Evolutionary conservation across 352 stramenopile genomes (phyloP), one percentile per base, ranked within the genome.

Genomic region (Phytopythium boreale): DNA sequence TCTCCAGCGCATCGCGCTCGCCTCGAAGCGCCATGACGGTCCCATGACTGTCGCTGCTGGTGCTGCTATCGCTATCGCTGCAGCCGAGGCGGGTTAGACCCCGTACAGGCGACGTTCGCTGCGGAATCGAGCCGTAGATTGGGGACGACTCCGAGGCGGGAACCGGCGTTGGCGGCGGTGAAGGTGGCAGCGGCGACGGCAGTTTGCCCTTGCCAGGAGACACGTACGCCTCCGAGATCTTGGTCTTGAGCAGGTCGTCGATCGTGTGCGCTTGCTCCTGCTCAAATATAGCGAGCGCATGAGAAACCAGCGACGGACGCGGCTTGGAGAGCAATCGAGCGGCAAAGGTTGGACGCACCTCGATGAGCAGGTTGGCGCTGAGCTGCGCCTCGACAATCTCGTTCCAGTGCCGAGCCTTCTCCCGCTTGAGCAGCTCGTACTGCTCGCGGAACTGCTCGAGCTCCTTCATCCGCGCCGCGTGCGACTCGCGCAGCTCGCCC

Each of bases 211-310:
- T 81, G 1, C 61, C 63, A 26, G 76, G 78, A 56, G 68, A 82
- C 47, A 72, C 62, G 66, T 76, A 76, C 31, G 72, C 71, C 47
- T 62, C 63, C 17, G 58, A 66, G 10, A 71, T 52, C 51, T 87
- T 85, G 34, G 66, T 69, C 63, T 87, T 76, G 5, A 90, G 62
- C 39, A 92, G 70, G 41, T 90, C 81, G 51, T 92, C 81, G 41
- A 92, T 92, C 26, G 84, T 92, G 49, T 90, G 79, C 50, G 81
- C 82, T 65, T 90, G 84, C 37, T 92, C 84, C 74, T 89, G 55
- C 27, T 57, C 8, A 31, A 64, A 11, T 46, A 51, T n/a, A 44
- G 14, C 36, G 0, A 14, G 17, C 46, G 24, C 22, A 26, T 52
- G 8, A 52, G 10, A 26, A 34, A 6, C 34, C 6, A 47, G 22